These are phyloP conservation scores for Phialemonium atrogriseum DNA, from an alignment of 2,329 filamentous ascomycete species.

Conservation along the genomic window DNA sequence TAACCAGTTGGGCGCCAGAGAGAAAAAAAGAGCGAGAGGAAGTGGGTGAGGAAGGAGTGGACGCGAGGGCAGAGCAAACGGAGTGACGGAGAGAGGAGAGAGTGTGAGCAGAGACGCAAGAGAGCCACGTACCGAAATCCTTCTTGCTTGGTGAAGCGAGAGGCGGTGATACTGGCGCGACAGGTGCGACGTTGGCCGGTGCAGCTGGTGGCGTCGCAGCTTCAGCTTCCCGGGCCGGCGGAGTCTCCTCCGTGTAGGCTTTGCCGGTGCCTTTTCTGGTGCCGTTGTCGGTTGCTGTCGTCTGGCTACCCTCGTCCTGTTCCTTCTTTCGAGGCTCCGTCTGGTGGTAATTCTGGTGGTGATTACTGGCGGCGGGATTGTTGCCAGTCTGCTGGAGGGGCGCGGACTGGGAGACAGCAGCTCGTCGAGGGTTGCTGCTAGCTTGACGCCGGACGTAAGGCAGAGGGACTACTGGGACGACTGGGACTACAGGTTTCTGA, in stretches of 20 bases:
- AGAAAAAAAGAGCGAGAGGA: too few species aligned
- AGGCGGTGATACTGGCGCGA: not conserved
- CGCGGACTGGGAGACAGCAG: not conserved
- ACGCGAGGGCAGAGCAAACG: too few species aligned
- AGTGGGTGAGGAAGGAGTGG: too few species aligned
- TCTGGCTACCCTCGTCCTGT: too few species aligned
- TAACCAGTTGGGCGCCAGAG: too few species aligned
- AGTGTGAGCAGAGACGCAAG: not conserved
- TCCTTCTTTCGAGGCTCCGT: too few species aligned
- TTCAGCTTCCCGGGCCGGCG: not conserved
- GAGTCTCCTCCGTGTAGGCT: not conserved
- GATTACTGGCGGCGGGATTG: conserved; percentile 1
- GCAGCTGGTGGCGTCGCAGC: not conserved
- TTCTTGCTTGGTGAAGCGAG: not conserved
- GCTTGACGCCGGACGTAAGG: conserved; percentile 12
- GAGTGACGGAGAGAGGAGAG: too few species aligned
- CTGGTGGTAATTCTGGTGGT: not conserved
- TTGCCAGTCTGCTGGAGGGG: conserved; percentile 5
- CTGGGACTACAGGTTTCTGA: conserved; percentile 15
- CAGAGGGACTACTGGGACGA: conserved; percentile 17
- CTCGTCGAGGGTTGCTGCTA: not conserved
- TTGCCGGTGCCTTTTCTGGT: not conserved
- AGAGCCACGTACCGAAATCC: not conserved
- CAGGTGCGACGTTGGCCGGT: not conserved
- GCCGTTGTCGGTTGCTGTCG: too few species aligned